Base-by-base conservation (phyloP, 352 stramenopile species). In the Phytophthora pisi region DNA sequence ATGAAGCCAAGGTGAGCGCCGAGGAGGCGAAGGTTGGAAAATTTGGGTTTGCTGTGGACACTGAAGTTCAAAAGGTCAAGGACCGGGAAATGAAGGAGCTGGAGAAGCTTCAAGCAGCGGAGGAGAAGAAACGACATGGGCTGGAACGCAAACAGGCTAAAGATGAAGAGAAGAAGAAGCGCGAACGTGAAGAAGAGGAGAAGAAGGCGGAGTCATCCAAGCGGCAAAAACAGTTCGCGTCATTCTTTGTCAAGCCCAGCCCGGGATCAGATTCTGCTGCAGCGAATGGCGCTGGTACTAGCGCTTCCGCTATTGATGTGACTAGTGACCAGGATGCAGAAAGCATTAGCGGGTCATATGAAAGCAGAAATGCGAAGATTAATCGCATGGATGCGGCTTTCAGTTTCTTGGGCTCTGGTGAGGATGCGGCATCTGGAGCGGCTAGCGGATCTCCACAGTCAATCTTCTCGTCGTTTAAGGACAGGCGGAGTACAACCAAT, bases 11-110 rank as follows among this genome's bases (percentile, higher is more conserved):
- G 63, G 77, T 95, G 31, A 93, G 84, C 50, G 75, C 79, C 8
- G 89, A 96, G 65, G 89, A 96, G 57, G 80, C 75, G 8, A 95
- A 95, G 64, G 76, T 94, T 30, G 79, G 80, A 40, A 91, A 91
- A 56, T 95, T 96, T 34, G 80, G 88, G 0, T 60, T 86, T 20
- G 54, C 68, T 2, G 73, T 94, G 1, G 88, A 93, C 60, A 67
- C 77, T 8, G 88, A 96, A 53, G 47, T 84, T 38, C 78, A 82
- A 51, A 89, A 88, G 45, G 76, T 78, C 2, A 78, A 79, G 16
- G 78, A 92, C 3, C 74, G 75, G 2, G 80, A 78, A 18, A 56
- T 74, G 15, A 91, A 90, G 62, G 82, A 92, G 55, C 68, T 88
- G 8, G 82, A 93, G 36, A 90, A 85, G 45, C 66, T 69, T 8